A percentile compares a stretch with the other conserved stretches of the same genome.
phyloP scores from a whole-genome alignment of 1,284 basidiomycete genomes.

The Uromyces viciae-fabae region DNA sequence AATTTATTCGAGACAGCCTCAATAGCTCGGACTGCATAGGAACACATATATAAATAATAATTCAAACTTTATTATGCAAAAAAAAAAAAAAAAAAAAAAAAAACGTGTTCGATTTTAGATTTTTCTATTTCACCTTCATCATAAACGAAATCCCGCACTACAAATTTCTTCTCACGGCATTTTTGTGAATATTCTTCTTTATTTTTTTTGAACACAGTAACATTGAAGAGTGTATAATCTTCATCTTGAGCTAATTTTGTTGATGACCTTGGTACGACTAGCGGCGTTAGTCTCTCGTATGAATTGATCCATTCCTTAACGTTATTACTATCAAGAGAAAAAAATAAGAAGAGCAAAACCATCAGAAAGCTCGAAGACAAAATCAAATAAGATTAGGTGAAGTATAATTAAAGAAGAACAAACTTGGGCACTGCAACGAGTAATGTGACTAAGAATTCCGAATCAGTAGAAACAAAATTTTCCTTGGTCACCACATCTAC shows the following conservation, averaged over 20 bases:
- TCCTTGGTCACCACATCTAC: slow-evolving; percentile 78
- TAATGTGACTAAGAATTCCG: slow-evolving; percentile 89
- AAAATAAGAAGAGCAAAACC: neutral
- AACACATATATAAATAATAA: slow-evolving; percentile 2
- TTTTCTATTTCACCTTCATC: slow-evolving; percentile 79
- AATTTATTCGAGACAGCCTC: slow-evolving; percentile 87
- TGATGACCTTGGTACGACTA: slow-evolving; percentile 95
- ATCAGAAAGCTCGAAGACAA: neutral
- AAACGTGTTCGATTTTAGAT: slow-evolving; percentile 71
- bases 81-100: neutral
- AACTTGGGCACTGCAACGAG: slow-evolving; percentile 93
- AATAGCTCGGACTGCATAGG: slow-evolving; percentile 77
- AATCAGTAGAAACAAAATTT: slow-evolving; percentile 71
- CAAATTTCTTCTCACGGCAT: slow-evolving; percentile 94
- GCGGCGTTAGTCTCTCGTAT: slow-evolving; percentile 80
- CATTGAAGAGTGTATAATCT: slow-evolving; percentile 80
- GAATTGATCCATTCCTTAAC: slow-evolving; percentile 81
- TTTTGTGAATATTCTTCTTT: slow-evolving; percentile 91
- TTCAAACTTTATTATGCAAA: neutral
- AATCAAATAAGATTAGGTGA: neutral
- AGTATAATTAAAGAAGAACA: slow-evolving; percentile 48
- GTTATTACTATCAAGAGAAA: slow-evolving; percentile 62
- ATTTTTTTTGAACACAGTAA: slow-evolving; percentile 85
- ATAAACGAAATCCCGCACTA: slow-evolving; percentile 88
- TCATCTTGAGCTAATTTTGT: slow-evolving; percentile 64